These are phyloP conservation scores for Aspergillus novofumigatus DNA, from an alignment of 2,329 filamentous ascomycete genomes.

Conservation along the genomic window DNA sequence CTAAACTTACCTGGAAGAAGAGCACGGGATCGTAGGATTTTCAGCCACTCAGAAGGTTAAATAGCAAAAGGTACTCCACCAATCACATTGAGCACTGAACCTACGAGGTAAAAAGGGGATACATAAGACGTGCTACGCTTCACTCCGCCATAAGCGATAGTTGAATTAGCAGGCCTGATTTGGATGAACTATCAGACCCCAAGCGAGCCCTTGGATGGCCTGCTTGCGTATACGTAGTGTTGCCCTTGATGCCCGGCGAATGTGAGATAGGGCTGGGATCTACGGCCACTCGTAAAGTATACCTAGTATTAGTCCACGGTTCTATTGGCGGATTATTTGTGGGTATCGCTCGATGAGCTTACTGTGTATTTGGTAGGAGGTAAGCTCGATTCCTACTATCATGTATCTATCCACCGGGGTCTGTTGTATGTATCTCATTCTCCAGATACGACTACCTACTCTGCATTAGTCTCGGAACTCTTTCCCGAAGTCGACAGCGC, in stretches of 20 bases:
- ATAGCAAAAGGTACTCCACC: too few relatives aligned
- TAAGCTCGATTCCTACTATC: too few relatives aligned
- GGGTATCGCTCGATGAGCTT: not conserved
- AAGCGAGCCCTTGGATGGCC: not conserved
- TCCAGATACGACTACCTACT: not conserved
- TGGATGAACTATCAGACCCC: not conserved
- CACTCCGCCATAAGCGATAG: too few relatives aligned
- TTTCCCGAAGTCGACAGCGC: not conserved
- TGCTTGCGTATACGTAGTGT: too few relatives aligned
- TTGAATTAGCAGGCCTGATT: not conserved
- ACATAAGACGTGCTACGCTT: too few relatives aligned
- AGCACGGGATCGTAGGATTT: too few relatives aligned
- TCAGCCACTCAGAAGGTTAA: too few relatives aligned
- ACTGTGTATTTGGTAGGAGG: not conserved
- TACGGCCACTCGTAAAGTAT: not conserved
- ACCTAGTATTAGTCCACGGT: too few relatives aligned
- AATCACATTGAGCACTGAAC: too few relatives aligned
- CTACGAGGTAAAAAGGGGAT: too few relatives aligned
- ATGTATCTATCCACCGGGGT: not conserved
- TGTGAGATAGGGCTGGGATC: not conserved
- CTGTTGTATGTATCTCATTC: not conserved
- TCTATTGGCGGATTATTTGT: not conserved
- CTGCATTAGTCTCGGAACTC: not conserved
- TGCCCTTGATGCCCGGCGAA: too few relatives aligned
- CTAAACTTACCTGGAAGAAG: too few relatives aligned